Evolutionary conservation across 1,284 basidiomycete species (phyloP), one percentile per base, ranked within the genome.

Genomic region (Kalmanozyma brasiliensis): DNA sequence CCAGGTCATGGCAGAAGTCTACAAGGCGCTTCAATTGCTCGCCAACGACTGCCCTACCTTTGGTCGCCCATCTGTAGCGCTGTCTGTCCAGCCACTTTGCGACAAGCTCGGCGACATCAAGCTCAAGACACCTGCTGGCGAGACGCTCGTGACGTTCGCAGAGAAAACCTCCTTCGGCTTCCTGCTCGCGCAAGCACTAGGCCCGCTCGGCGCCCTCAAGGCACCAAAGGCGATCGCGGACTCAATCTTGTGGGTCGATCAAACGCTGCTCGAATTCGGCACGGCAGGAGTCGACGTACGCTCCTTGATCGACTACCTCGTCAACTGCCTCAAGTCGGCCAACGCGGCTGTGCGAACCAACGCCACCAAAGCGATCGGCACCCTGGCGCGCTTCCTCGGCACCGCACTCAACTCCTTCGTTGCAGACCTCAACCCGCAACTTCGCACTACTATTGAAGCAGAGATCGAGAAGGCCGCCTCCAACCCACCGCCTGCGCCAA

Each of bases 101-200:
- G 96, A 99, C 83, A 98, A 98, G 84, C 85, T 98, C 42, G 96
- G 96, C 24, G 96, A 99, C 78, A 85, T 92, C 84, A 99, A 99
- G 83, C 85, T 98, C 67, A 98, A 98, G 86, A 97, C 94, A 79
- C 90, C 94, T 1, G 92, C 95, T n/a, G 91, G 93, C 30, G 96
- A 98, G 47, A 87, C 92, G 0, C 84, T 99, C 16, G 79, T 88
- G 1, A 78, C 87, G 0, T 96, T 93, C 77, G 90, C 93, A 0
- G 96, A 98, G 84, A 94, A 91, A 84, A 93, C 92, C 0, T 96
- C 93, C 1, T 84, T 98, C 51, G 94, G 95, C 48, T 98, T 98
- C 80, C 91, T 98, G 13, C 86, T 99, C 2, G 88, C 88, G 53
- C 95, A 97, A 86, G 91, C 70, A 3, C 34, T 80, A 8, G 72